A percentile compares a stretch with the other conserved stretches of the same genome.
phyloP scores from a whole-genome alignment of 768 basidiomycete genomes.

The Tephrocybe sp. region DNA sequence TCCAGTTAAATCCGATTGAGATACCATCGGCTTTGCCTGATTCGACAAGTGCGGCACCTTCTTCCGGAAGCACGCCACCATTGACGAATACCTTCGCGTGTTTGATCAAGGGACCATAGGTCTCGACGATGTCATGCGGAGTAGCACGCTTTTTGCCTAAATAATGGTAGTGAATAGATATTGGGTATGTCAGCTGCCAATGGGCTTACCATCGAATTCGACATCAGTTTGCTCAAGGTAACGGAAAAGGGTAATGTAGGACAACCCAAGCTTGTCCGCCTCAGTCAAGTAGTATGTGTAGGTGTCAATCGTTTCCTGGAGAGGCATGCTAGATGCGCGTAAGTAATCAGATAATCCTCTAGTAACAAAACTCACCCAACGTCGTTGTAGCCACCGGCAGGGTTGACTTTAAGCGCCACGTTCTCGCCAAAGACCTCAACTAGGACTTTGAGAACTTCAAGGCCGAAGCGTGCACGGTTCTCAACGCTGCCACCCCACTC shows the following conservation, averaged over 20 bases:
- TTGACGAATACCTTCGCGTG: conserved; percentile 37
- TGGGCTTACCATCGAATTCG: conserved; percentile 27
- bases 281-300: conserved; percentile 38
- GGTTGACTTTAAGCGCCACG: conserved; percentile 43
- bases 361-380: conserved; percentile 28
- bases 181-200: neutral
- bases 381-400: conserved; percentile 43
- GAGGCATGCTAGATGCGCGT: conserved; percentile 31
- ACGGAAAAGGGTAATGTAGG: conserved; percentile 31
- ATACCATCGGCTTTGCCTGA: conserved; percentile 33
- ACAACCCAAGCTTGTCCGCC: conserved; percentile 32
- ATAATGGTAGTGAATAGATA: neutral
- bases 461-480: conserved; percentile 53
- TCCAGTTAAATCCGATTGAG: conserved; percentile 33
- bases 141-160: conserved; percentile 33
- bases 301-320: conserved; percentile 40
- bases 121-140: conserved; percentile 34
- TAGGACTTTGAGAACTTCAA: conserved; percentile 46
- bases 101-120: conserved; percentile 32
- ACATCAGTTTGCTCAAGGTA: conserved; percentile 23
- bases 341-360: neutral
- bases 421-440: conserved; percentile 40
- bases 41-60: conserved; percentile 33
- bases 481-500: conserved; percentile 58
- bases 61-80: conserved; percentile 31